A percentile compares a stretch with the other conserved stretches of the same genome.
phyloP scores from a whole-genome alignment of 306 rosid genomes.

The Malus orientalis region DNA sequence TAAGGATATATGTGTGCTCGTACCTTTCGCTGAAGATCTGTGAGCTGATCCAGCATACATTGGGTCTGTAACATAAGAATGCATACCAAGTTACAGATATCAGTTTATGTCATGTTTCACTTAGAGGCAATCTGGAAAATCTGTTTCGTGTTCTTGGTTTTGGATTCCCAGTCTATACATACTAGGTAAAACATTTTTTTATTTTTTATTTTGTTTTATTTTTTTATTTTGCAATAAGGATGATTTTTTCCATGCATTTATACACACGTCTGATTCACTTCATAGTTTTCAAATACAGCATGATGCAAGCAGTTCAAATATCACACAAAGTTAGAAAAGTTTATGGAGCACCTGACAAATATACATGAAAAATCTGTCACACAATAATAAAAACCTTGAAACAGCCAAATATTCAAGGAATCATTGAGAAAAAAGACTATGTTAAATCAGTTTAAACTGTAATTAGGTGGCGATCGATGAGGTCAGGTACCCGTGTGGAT shows the following conservation, averaged over 20 bases:
- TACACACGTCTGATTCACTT: too few relatives aligned
- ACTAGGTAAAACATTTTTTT: too few relatives aligned
- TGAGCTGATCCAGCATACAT: constrained; percentile 78
- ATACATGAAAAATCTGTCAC: neutral
- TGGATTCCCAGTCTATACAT: neutral
- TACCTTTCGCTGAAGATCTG: constrained; percentile 87
- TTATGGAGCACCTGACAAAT: neutral
- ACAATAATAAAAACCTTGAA: neutral
- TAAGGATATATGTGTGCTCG: neutral
- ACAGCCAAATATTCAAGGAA: neutral
- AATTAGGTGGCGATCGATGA: neutral
- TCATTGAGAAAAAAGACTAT: neutral
- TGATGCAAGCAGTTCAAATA: neutral
- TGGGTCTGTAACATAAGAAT: constrained; percentile 49
- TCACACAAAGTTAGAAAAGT: neutral
- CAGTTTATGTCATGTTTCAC: neutral
- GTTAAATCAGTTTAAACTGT: neutral
- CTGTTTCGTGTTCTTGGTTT: neutral
- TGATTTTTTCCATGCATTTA: too few relatives aligned
- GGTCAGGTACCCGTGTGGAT: constrained; percentile 67
- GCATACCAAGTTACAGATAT: neutral
- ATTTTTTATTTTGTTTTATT: too few relatives aligned
- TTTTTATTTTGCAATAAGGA: too few relatives aligned
- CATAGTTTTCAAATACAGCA: neutral
- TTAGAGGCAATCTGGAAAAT: neutral